Evolutionary conservation across 2,329 filamentous ascomycete genomes (phyloP).

Genomic region (Aspergillus intermedius): DNA sequence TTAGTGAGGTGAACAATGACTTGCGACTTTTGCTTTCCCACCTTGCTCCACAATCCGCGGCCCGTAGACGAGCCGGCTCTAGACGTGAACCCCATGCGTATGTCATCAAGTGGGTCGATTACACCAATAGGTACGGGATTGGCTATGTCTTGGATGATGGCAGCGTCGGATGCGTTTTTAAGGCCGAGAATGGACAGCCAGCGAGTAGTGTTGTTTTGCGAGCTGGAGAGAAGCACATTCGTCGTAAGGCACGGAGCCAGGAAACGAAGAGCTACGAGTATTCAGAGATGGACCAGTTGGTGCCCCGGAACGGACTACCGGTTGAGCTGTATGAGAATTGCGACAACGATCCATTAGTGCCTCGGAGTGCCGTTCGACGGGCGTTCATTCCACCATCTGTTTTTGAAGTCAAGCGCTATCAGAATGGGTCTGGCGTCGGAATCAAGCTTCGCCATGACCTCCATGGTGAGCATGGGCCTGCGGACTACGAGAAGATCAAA

Average conservation of each 20-base stretch:
- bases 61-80: slow-evolving; percentile 23
- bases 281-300: slow-evolving; percentile 37
- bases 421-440: slow-evolving; percentile 16
- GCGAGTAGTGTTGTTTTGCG: slow-evolving; percentile 42
- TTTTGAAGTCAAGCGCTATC: slow-evolving; percentile 33
- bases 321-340: slow-evolving; percentile 46
- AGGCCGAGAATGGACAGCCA: slow-evolving; percentile 38
- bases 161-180: slow-evolving; percentile 46
- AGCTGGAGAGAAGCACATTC: slow-evolving; percentile 42
- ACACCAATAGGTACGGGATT: slow-evolving; percentile 47
- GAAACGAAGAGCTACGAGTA: slow-evolving; percentile 30
- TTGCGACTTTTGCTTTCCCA: slow-evolving; percentile 34
- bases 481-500: slow-evolving; percentile 43
- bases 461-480: slow-evolving; percentile 27
- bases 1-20: slow-evolving; percentile 33
- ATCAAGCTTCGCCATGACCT: slow-evolving; percentile 29
- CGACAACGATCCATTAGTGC: slow-evolving; percentile 24
- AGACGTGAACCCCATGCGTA: slow-evolving; percentile 35
- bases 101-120: slow-evolving; percentile 50
- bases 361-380: slow-evolving; percentile 33
- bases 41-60: slow-evolving; percentile 26
- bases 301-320: slow-evolving; percentile 36
- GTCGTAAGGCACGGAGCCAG: slow-evolving; percentile 37
- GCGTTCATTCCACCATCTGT: slow-evolving; percentile 34
- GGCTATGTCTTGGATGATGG: slow-evolving; percentile 47